Percentiles rank a stretch among this genome's conserved stretches.
Conservation (phyloP, 306 rosid genomes). For the Quercus variabilis region DNA sequence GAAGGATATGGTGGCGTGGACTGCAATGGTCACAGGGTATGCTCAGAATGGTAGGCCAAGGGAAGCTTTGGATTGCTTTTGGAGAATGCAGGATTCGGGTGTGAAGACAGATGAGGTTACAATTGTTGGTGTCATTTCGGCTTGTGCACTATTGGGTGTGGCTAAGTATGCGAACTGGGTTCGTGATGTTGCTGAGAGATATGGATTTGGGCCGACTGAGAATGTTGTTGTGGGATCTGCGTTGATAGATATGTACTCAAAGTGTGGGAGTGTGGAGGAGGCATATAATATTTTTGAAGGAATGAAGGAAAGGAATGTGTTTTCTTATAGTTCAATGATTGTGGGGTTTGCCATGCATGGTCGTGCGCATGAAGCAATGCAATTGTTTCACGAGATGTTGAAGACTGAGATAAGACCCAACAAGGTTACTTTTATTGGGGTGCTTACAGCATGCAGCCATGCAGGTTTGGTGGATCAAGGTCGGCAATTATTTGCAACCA, state of each 20-base stretch:
- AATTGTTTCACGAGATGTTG: constrained; percentile 73
- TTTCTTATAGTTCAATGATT: constrained; percentile 81
- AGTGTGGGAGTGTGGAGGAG: constrained; percentile 68
- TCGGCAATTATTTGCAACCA: constrained; percentile 53
- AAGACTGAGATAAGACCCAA: constrained; percentile 60
- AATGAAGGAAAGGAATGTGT: constrained; percentile 65
- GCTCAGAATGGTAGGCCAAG: constrained; percentile 69
- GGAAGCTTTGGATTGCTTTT: constrained; percentile 59
- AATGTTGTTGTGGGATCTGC: constrained; percentile 85
- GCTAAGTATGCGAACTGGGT: constrained; percentile 56
- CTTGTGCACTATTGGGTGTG: constrained; percentile 76
- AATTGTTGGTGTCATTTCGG: constrained; percentile 65
- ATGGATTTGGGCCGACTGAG: constrained; percentile 39
- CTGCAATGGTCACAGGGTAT: constrained; percentile 74
- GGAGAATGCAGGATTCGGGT: constrained; percentile 36
- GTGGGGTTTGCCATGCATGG: constrained; percentile 76
- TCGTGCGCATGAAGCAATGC: constrained; percentile 50
- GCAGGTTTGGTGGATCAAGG: constrained; percentile 81
- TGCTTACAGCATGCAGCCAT: constrained; percentile 73
- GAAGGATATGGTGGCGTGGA: constrained; percentile 89
- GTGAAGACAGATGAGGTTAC: constrained; percentile 59
- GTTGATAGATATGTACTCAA: constrained; percentile 72
- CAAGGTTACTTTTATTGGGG: constrained; percentile 68
- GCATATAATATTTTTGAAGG: constrained; percentile 55
- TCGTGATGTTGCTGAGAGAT: constrained; percentile 52